A percentile compares a stretch with the other conserved stretches of the same genome.
phyloP scores from a whole-genome alignment of 2,329 filamentous ascomycete species.

The Aspergillus candidus region DNA sequence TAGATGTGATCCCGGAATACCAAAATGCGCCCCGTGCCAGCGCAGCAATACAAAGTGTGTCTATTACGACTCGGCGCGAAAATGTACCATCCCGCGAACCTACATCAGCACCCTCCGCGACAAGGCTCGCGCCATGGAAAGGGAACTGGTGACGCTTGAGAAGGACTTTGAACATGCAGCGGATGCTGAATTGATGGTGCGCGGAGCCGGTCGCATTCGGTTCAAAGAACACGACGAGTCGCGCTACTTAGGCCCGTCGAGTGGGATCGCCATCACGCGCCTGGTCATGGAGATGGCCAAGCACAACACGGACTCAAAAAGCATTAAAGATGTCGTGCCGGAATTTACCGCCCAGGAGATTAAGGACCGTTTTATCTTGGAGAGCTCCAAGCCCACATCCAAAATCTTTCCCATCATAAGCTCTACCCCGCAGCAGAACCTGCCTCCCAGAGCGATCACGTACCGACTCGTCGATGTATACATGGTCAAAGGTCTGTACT shows the following conservation, averaged over 20 bases:
- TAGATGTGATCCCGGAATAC: slow-evolving; percentile 86
- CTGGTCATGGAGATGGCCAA: slow-evolving; percentile 96
- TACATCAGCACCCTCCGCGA: slow-evolving; percentile 92
- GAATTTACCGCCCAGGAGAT: slow-evolving; percentile 62
- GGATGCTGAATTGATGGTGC: slow-evolving; percentile 76
- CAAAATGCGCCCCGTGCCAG: slow-evolving; percentile 87
- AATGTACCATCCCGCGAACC: slow-evolving; percentile 76
- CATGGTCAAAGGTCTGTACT: slow-evolving; percentile 65
- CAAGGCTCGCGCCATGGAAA: slow-evolving; percentile 73
- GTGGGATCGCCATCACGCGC: slow-evolving; percentile 89
- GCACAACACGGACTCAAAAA: slow-evolving; percentile 82
- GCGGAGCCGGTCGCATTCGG: slow-evolving; percentile 76
- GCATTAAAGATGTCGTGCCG: slow-evolving; percentile 86
- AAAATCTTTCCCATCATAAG: slow-evolving; percentile 91
- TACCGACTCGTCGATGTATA: slow-evolving; percentile 80
- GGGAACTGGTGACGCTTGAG: slow-evolving; percentile 71
- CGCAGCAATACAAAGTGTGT: slow-evolving; percentile 86
- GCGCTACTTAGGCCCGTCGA: slow-evolving; percentile 86
- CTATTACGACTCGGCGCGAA: slow-evolving; percentile 87
- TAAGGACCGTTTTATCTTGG: slow-evolving; percentile 60
- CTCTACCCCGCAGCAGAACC: slow-evolving; percentile 66
- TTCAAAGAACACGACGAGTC: slow-evolving; percentile 81
- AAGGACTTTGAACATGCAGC: slow-evolving; percentile 66
- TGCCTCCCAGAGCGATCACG: slow-evolving; percentile 68
- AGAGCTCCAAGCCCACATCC: slow-evolving; percentile 60